Evolutionary conservation across 106 monocot species (phyloP).

Genomic region (Platanthera zijinensis): DNA sequence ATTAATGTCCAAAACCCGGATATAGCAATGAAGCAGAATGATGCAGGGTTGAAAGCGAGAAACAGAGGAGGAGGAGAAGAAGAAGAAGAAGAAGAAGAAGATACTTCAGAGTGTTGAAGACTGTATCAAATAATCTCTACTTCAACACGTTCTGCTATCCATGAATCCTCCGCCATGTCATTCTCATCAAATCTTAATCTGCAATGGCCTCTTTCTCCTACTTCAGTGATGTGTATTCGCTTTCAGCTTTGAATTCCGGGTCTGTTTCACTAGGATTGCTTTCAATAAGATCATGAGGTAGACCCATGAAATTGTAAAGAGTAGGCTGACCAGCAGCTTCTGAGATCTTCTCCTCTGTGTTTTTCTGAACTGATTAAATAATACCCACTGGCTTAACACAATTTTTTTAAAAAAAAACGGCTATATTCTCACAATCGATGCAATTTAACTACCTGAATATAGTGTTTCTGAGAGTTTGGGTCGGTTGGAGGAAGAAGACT

Average conservation of each 20-base stretch:
- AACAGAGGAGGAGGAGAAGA: neutral
- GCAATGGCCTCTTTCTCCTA: neutral
- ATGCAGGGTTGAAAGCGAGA: neutral
- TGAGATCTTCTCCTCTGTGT: neutral
- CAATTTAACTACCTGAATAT: neutral
- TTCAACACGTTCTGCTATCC: neutral
- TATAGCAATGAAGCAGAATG: neutral
- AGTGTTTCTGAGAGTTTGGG: neutral
- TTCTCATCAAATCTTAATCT: neutral
- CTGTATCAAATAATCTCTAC: neutral
- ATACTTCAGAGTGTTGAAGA: neutral
- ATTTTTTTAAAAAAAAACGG: neutral
- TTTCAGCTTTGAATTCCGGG: neutral
- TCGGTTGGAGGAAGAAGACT: slow-evolving; percentile 3
- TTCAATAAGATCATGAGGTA: slow-evolving; percentile 2
- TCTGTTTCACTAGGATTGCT: neutral
- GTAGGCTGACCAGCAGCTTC: neutral
- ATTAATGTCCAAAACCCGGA: neutral
- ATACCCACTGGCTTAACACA: neutral
- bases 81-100: neutral
- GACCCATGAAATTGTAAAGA: slow-evolving; percentile 8
- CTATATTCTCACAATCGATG: neutral
- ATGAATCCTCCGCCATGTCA: too few species aligned
- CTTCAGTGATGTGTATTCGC: neutral
- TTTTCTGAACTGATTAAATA: neutral